Conservation (phyloP, 495 filamentous ascomycete genomes). For the Pyrenopolyporus hunteri region DNA sequence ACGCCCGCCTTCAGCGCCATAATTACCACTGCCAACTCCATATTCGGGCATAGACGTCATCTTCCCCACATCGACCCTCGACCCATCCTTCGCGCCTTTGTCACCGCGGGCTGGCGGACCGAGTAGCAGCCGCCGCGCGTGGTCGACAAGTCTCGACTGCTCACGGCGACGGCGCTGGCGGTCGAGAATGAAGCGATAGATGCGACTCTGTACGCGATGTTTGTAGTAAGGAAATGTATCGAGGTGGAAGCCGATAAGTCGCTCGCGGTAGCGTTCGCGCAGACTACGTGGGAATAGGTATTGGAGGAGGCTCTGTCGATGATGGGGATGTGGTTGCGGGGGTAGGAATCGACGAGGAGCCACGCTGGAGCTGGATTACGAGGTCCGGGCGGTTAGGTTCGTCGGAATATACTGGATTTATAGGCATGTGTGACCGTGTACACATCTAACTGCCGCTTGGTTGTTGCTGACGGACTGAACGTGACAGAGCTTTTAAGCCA, state of each 20-base stretch:
- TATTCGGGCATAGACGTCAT: constrained; percentile 40
- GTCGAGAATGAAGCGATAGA: constrained; percentile 74
- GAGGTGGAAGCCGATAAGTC: constrained; percentile 70
- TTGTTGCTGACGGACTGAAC: constrained; percentile 3
- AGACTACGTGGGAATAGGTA: constrained; percentile 62
- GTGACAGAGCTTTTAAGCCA: constrained; percentile 12
- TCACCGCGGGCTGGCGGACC: constrained; percentile 19
- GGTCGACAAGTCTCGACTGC: constrained; percentile 57
- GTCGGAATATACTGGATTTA: background rate
- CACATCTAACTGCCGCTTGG: constrained; percentile 3
- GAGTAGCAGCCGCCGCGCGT: constrained; percentile 53
- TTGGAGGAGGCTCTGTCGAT: constrained; percentile 57
- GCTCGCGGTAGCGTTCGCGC: constrained; percentile 64
- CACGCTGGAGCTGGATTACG: constrained; percentile 30
- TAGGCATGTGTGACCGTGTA: constrained; percentile 5
- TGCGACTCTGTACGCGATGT: constrained; percentile 70
- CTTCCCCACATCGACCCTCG: constrained; percentile 16
- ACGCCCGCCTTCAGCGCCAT: constrained; percentile 43
- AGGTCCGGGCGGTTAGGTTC: background rate
- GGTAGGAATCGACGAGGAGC: constrained; percentile 35
- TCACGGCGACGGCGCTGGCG: constrained; percentile 62
- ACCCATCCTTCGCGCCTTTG: constrained; percentile 29
- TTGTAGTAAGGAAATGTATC: constrained; percentile 74
- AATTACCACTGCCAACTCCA: constrained; percentile 34
- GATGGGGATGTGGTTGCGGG: constrained; percentile 32